Evolutionary conservation across 2,329 filamentous ascomycete species (phyloP).

Genomic region (Fusarium sp.): DNA sequence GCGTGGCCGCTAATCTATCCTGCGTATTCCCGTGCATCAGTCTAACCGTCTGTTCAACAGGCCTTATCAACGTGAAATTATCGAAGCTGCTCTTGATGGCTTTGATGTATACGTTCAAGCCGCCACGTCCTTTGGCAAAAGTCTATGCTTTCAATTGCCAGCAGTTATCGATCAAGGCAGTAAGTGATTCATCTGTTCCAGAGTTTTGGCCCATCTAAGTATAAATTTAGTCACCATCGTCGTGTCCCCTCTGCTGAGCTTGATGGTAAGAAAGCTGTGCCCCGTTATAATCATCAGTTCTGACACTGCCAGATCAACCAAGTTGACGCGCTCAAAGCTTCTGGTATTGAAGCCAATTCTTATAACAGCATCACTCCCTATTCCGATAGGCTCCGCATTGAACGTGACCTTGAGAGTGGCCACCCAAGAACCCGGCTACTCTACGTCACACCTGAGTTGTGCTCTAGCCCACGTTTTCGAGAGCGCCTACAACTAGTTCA

Average conservation of each 20-base stretch:
- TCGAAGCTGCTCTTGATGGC: constrained; percentile 83
- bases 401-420: constrained; percentile 87
- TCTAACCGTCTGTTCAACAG: constrained; percentile 60
- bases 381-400: constrained; percentile 76
- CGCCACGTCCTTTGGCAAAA: constrained; percentile 92
- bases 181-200: constrained; percentile 61
- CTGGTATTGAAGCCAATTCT: constrained; percentile 84
- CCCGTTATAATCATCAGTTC: constrained; percentile 10
- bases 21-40: neutral
- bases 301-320: constrained; percentile 81
- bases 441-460: constrained; percentile 95
- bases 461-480: constrained; percentile 83
- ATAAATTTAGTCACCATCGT: constrained; percentile 82
- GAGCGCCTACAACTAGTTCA: constrained; percentile 81
- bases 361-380: constrained; percentile 87
- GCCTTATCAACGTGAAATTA: constrained; percentile 89
- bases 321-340: constrained; percentile 82
- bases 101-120: constrained; percentile 96
- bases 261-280: constrained; percentile 76
- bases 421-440: constrained; percentile 87
- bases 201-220: constrained; percentile 33
- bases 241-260: constrained; percentile 87
- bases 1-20: constrained; percentile 23
- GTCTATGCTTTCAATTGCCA: constrained; percentile 91
- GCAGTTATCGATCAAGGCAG: constrained; percentile 90